These are phyloP conservation scores for Coleophoma cylindrospora DNA, from an alignment of 2,329 filamentous ascomycete genomes.

Conservation along the genomic window DNA sequence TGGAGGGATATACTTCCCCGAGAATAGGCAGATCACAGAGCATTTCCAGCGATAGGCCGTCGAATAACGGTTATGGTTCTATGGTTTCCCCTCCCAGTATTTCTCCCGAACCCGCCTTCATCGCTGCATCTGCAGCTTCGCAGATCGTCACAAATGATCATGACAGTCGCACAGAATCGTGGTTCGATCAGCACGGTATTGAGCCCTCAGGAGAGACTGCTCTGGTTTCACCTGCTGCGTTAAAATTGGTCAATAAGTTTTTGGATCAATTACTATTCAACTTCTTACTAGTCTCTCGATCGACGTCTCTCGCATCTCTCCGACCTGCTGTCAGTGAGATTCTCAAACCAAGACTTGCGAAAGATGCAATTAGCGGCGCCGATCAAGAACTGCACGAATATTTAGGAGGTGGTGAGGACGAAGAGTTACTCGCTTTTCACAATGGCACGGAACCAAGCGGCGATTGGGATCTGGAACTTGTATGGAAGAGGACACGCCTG, in stretches of 20 bases:
- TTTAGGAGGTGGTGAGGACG: constrained; percentile 72
- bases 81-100: constrained; percentile 65
- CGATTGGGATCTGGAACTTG: constrained; percentile 84
- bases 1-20: constrained; percentile 1
- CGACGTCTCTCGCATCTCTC: constrained; percentile 69
- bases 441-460: constrained; percentile 42
- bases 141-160: constrained; percentile 89
- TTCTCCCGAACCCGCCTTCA: constrained; percentile 78
- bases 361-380: constrained; percentile 75
- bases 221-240: constrained; percentile 65
- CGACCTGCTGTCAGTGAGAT: constrained; percentile 82
- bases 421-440: constrained; percentile 57
- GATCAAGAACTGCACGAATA: constrained; percentile 88
- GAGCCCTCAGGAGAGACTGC: constrained; percentile 64
- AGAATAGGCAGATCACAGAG: constrained; percentile 39
- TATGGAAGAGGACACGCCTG: constrained; percentile 89
- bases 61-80: constrained; percentile 49
- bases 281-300: constrained; percentile 74
- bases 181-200: constrained; percentile 64
- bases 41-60: constrained; percentile 67
- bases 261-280: constrained; percentile 91
- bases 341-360: constrained; percentile 82
- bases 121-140: constrained; percentile 80
- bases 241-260: constrained; percentile 83
- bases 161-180: constrained; percentile 65